phyloP scores from a whole-genome alignment of 768 basidiomycete species.

The Gloeostereum incarnatum region DNA sequence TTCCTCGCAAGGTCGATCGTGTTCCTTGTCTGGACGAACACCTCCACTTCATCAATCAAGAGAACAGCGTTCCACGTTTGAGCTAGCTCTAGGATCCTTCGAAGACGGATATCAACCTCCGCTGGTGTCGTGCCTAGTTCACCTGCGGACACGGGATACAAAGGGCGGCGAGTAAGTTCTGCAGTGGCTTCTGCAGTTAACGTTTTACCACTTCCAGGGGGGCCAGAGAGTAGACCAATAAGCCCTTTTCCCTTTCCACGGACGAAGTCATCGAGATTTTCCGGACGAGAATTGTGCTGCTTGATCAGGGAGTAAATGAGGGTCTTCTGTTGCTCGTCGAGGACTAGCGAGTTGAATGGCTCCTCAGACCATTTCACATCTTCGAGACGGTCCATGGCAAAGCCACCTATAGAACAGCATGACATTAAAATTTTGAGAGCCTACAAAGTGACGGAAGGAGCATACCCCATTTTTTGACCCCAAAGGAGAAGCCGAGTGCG shows the following conservation, averaged over 20 bases:
- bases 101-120: constrained; percentile 14
- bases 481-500: constrained; percentile 11
- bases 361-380: constrained; percentile 22
- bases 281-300: constrained; percentile 9
- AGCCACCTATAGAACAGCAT: too few species aligned
- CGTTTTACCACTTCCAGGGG: constrained; percentile 26
- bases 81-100: constrained; percentile 11
- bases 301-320: constrained; percentile 21
- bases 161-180: constrained; percentile 17
- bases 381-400: constrained; percentile 17
- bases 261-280: constrained; percentile 22
- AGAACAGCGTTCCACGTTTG: constrained; percentile 13
- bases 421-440: not conserved
- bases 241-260: constrained; percentile 26
- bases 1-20: constrained; percentile 17
- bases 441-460: not conserved
- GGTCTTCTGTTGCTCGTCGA: constrained; percentile 20
- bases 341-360: constrained; percentile 22
- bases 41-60: constrained; percentile 15
- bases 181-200: constrained; percentile 24
- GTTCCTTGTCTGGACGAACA: constrained; percentile 31
- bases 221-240: constrained; percentile 22
- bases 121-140: constrained; percentile 19
- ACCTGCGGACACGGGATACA: constrained; percentile 21
- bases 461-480: constrained; percentile 18